Percentiles rank a stretch among this genome's conserved stretches.
These are phyloP conservation scores for Trebouxia sp. DNA, from an alignment of 139 green algal genomes.

Conservation along the genomic window DNA sequence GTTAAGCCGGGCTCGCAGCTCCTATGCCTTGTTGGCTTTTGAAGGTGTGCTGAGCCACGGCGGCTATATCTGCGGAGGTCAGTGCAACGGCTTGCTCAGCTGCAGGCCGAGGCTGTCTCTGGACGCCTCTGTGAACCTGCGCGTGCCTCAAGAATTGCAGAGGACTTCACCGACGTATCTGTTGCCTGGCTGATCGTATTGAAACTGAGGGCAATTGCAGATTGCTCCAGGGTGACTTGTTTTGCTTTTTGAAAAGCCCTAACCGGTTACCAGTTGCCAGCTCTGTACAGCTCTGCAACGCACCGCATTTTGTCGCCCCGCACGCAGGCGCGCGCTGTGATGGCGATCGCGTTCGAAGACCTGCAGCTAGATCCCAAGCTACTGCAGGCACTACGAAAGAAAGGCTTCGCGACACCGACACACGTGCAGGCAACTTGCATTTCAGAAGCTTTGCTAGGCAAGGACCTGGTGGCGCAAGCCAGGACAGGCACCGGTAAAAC, in stretches of 20 bases:
- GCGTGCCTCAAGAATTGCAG: too few relatives aligned
- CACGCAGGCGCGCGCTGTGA: too few relatives aligned
- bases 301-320: too few relatives aligned
- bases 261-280: not conserved
- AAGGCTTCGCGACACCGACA: constrained; percentile 62
- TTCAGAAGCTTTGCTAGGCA: constrained; percentile 74
- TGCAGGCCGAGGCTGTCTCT: too few relatives aligned
- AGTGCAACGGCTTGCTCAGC: too few relatives aligned
- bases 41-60: too few relatives aligned
- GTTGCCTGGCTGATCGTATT: constrained; percentile 2
- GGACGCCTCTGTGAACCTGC: too few relatives aligned
- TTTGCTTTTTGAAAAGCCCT: too few relatives aligned
- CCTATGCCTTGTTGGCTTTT: too few relatives aligned
- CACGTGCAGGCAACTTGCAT: constrained; percentile 61
- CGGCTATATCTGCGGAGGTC: too few relatives aligned
- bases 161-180: not conserved
- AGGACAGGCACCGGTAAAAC: constrained; percentile 90
- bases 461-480: constrained; percentile 80
- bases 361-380: constrained; percentile 80
- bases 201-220: too few relatives aligned
- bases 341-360: constrained; percentile 45
- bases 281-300: not conserved
- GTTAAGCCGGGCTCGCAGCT: too few relatives aligned
- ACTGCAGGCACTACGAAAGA: constrained; percentile 71
- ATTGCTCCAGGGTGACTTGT: not conserved